Evolutionary conservation across 768 basidiomycete species (phyloP).

Genomic region (Tricholoma hemisulphureum): DNA sequence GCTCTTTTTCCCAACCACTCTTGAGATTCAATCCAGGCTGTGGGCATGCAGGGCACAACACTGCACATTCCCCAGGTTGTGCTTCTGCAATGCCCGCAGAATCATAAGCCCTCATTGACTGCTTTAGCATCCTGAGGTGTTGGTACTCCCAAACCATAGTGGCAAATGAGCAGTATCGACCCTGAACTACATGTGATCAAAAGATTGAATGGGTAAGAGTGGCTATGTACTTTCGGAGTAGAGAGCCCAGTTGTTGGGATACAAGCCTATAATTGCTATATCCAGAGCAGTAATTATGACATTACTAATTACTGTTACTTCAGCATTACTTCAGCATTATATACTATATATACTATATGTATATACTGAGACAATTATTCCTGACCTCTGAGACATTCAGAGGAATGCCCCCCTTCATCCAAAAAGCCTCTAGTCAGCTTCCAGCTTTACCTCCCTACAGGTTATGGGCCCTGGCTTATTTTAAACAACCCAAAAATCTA

Average conservation of each 20-base stretch:
- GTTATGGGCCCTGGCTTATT: no score
- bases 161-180: slow-evolving; percentile 20
- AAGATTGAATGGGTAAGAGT: slow-evolving; percentile 8
- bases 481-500: no score
- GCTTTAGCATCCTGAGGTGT: slow-evolving; percentile 24
- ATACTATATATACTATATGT: no score
- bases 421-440: no score
- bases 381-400: no score
- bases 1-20: slow-evolving; percentile 18
- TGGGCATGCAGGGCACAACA: slow-evolving; percentile 36
- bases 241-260: slow-evolving; percentile 16
- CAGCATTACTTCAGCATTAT: no score
- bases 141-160: slow-evolving; percentile 21
- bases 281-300: no score
- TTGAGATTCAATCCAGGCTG: slow-evolving; percentile 30
- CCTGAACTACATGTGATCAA: slow-evolving; percentile 7
- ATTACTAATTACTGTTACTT: no score
- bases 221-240: neutral
- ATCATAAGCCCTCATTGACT: slow-evolving; percentile 25
- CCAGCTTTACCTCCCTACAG: no score
- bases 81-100: slow-evolving; percentile 17
- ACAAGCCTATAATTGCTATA: no score
- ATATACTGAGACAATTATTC: no score
- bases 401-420: no score
- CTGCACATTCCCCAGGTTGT: slow-evolving; percentile 22